phyloP scores from a whole-genome alignment of 495 filamentous ascomycete species.

The Lophiostoma macrostomum region DNA sequence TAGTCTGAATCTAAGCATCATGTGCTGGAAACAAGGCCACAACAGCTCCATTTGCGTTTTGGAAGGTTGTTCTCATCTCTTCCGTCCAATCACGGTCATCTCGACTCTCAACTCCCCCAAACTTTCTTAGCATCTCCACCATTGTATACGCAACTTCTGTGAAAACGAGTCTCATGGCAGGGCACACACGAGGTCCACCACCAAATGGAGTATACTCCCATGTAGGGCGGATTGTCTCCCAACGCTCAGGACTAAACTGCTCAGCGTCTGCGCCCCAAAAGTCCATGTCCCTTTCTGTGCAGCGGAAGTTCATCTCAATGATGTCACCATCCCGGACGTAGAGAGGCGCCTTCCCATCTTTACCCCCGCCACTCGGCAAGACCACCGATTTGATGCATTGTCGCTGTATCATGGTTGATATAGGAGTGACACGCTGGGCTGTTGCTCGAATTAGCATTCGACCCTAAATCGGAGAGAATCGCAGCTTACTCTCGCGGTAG shows the following conservation, averaged over 20 bases:
- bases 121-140: constrained; percentile 35
- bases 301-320: constrained; percentile 43
- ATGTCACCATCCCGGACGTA: constrained; percentile 44
- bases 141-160: constrained; percentile 37
- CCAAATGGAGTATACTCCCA: constrained; percentile 42
- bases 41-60: constrained; percentile 10
- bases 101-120: constrained; percentile 26
- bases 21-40: too few relatives aligned
- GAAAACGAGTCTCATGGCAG: constrained; percentile 38
- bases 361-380: constrained; percentile 52
- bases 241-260: constrained; percentile 36
- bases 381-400: constrained; percentile 47
- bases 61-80: neutral
- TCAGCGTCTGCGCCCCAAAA: constrained; percentile 38
- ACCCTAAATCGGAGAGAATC: neutral
- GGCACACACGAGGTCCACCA: constrained; percentile 40
- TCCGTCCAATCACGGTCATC: constrained; percentile 5
- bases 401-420: constrained; percentile 40
- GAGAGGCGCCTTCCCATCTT: constrained; percentile 47
- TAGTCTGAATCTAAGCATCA: too few relatives aligned
- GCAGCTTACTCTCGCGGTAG: constrained; percentile 20
- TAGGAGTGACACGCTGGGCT: constrained; percentile 2
- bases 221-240: constrained; percentile 21
- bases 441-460: neutral
- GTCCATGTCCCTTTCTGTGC: constrained; percentile 35